Conservation (phyloP, 2,329 filamentous ascomycete species). For the Venturia aucupariae region DNA sequence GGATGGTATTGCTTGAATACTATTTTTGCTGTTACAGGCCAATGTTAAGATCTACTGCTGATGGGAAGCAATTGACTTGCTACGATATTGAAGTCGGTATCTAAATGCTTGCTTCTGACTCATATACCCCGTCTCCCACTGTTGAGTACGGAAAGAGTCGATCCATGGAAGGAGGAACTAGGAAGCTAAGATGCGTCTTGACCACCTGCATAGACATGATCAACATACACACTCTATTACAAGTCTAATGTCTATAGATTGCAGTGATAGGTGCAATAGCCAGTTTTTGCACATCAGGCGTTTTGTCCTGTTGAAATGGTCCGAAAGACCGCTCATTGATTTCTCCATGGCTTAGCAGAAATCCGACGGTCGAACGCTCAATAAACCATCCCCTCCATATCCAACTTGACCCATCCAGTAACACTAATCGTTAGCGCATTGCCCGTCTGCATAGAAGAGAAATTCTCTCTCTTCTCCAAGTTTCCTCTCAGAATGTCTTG, state of each 20-base stretch:
- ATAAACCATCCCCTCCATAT: neutral
- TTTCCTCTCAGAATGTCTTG: neutral
- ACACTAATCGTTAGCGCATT: neutral
- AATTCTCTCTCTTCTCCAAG: neutral
- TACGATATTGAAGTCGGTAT: neutral
- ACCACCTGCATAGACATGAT: too few species aligned
- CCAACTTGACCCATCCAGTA: slow-evolving; percentile 1
- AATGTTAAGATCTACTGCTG: neutral
- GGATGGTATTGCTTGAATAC: neutral
- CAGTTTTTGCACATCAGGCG: too few species aligned
- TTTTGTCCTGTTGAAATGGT: too few species aligned
- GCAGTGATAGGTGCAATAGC: too few species aligned
- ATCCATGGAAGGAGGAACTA: too few species aligned
- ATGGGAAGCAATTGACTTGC: neutral
- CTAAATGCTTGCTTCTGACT: neutral
- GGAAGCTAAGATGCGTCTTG: too few species aligned
- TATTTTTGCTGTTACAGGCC: neutral
- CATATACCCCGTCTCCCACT: too few species aligned
- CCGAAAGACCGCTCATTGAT: too few species aligned
- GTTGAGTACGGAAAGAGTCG: too few species aligned
- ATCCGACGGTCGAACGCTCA: neutral
- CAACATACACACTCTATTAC: too few species aligned
- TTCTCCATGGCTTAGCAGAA: too few species aligned
- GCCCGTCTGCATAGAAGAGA: neutral
- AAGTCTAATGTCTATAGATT: too few species aligned